Evolutionary conservation across 1,284 basidiomycete species (phyloP).

Genomic region (Puccinia novopanici): DNA sequence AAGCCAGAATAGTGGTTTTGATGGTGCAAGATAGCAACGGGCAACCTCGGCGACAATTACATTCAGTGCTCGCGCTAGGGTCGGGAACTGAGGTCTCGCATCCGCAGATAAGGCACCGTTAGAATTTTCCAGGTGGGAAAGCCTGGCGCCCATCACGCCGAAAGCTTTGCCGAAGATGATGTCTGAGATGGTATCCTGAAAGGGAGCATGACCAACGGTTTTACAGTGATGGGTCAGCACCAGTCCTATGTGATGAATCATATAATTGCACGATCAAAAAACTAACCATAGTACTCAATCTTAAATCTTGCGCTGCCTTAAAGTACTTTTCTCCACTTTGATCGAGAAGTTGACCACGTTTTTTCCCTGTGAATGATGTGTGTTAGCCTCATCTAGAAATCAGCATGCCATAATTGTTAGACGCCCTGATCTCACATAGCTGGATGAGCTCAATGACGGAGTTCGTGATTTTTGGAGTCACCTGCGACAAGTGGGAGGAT

Average conservation of each 20-base stretch:
- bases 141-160: slow-evolving; percentile 28
- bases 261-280: background rate
- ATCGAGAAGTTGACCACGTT: slow-evolving; percentile 35
- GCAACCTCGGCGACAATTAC: slow-evolving; percentile 37
- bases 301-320: slow-evolving; percentile 49
- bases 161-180: slow-evolving; percentile 45
- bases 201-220: background rate
- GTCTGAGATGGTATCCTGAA: slow-evolving; percentile 46
- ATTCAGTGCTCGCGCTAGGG: slow-evolving; percentile 33
- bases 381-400: background rate
- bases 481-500: slow-evolving; percentile 28
- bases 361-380: slow-evolving; percentile 37
- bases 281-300: slow-evolving; percentile 48
- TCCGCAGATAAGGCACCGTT: slow-evolving; percentile 25
- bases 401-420: background rate
- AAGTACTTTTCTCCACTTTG: slow-evolving; percentile 45
- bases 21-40: slow-evolving; percentile 28
- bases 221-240: background rate
- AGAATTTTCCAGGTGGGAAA: slow-evolving; percentile 37
- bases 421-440: slow-evolving; percentile 27
- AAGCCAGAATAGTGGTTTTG: slow-evolving; percentile 42
- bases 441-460: slow-evolving; percentile 45
- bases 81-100: slow-evolving; percentile 40
- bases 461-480: slow-evolving; percentile 47
- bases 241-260: background rate